Conservation (phyloP, 1,284 basidiomycete genomes). For the Ustilago hordei region DNA sequence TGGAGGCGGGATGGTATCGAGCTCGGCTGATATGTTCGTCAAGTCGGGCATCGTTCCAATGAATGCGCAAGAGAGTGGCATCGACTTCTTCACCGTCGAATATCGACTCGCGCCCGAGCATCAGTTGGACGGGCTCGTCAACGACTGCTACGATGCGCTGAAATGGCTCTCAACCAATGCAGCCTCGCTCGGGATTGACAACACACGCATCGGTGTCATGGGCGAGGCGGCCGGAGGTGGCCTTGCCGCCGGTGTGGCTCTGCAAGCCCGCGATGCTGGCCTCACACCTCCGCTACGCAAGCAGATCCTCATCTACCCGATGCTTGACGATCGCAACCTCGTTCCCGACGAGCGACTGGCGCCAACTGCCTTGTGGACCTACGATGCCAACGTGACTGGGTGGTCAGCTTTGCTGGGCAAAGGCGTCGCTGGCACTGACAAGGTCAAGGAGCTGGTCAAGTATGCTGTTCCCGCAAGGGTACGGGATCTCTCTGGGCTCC, state of each 20-base stretch:
- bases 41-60: conserved; percentile 5
- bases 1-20: conserved; percentile 36
- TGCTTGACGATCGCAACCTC: conserved; percentile 40
- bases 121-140: conserved; percentile 24
- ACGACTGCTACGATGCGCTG: conserved; percentile 38
- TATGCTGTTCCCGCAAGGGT: conserved; percentile 31
- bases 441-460: conserved; percentile 21
- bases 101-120: conserved; percentile 36
- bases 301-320: conserved; percentile 42
- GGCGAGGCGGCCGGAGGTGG: conserved; percentile 43
- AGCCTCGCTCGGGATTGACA: conserved; percentile 24
- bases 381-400: conserved; percentile 25
- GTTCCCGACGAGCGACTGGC: conserved; percentile 17
- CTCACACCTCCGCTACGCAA: conserved; percentile 33
- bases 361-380: conserved; percentile 20
- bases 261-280: conserved; percentile 27
- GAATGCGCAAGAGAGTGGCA: conserved; percentile 3
- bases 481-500: conserved; percentile 19
- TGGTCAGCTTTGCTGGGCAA: conserved; percentile 33
- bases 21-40: conserved; percentile 14
- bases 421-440: conserved; percentile 19
- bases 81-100: conserved; percentile 24
- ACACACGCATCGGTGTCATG: conserved; percentile 24
- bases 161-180: conserved; percentile 29
- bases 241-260: conserved; percentile 34